Base-by-base conservation (phyloP, 208 protist genomes). In the Leishmania major region DNA sequence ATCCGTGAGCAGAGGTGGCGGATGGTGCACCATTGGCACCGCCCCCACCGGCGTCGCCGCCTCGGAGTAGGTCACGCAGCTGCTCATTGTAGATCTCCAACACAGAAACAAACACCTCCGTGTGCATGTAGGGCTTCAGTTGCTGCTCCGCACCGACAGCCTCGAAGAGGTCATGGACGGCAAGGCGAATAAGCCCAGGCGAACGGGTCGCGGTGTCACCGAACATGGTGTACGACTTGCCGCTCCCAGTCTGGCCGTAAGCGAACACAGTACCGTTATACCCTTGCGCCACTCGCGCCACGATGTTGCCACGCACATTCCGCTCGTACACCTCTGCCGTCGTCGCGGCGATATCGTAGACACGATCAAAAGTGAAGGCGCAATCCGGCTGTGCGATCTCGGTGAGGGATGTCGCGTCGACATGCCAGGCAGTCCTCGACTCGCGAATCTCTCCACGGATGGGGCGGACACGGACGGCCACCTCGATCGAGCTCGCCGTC, bases 81-180 rank as follows among this genome's bases (percentile, higher is more conserved):
- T 93, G 90, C 80, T 98, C 96, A 72, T 97, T 97, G 77, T 97
- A 95, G 31, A 97, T 93, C 82, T 97, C 94, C 57, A 95, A 45
- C 53, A 94, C 90, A 5, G 89, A 92, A 4, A 95, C 84, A 76
- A 86, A 90, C 66, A 96, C 90, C 31, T 87, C 86, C 2, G 78
- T 79, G 55, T 81, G 81, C 53, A 86, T 87, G 71, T 84, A 85
- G 19, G 81, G 84, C 77, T 91, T 87, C 49, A 60, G 75, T 37
- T 79, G 57, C 72, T 87, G 83, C 77, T 95, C 89, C 40, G 78
- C 66, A 31, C 85, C 85, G 64, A 95, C 85, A 53, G 84, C 79
- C 25, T 78, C 66, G 78, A 95, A 97, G 8, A 97, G 81, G 81
- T 94, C 92, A 67, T 83, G 75, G 19, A 95, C 83, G 3, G 91